Percentiles rank a stretch among this genome's conserved stretches.
phyloP scores from a whole-genome alignment of 768 basidiomycete species.

The Amylocystis lapponica region DNA sequence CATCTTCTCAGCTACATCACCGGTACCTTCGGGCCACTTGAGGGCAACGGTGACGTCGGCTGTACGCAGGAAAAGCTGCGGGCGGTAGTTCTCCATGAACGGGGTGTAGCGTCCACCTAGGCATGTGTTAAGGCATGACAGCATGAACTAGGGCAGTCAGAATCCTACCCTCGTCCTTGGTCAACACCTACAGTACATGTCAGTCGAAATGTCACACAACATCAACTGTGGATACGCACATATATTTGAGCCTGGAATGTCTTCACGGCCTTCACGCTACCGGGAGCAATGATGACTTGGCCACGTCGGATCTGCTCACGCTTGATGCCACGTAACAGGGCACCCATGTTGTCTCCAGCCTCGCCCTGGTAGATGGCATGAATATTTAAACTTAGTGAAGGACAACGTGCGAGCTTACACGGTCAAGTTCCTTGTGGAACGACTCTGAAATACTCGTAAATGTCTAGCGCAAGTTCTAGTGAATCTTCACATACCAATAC shows the following conservation, averaged over 20 bases:
- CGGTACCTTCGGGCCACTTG: slow-evolving; percentile 81
- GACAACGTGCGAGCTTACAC: slow-evolving; percentile 38
- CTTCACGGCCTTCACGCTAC: slow-evolving; percentile 89
- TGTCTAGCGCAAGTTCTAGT: background rate
- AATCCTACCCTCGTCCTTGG: slow-evolving; percentile 69
- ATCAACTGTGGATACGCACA: slow-evolving; percentile 31
- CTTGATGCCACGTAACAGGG: slow-evolving; percentile 92
- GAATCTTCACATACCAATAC: slow-evolving; percentile 58
- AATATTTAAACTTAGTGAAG: background rate
- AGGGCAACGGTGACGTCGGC: slow-evolving; percentile 86
- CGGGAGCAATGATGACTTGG: slow-evolving; percentile 84
- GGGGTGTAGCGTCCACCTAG: slow-evolving; percentile 77
- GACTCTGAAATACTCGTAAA: slow-evolving; percentile 55
- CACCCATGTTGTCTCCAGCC: slow-evolving; percentile 99
- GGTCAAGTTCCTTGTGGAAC: slow-evolving; percentile 99
- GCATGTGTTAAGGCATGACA: background rate
- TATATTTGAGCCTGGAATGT: slow-evolving; percentile 95
- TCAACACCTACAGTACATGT: slow-evolving; percentile 50
- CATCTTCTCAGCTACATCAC: slow-evolving; percentile 83
- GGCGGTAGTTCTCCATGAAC: slow-evolving; percentile 92
- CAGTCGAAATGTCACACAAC: background rate
- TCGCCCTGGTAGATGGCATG: slow-evolving; percentile 55
- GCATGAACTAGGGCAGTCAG: slow-evolving; percentile 1
- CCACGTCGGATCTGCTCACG: slow-evolving; percentile 94
- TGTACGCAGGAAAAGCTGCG: slow-evolving; percentile 94